Percentiles rank a stretch among this genome's conserved stretches.
These are phyloP conservation scores for Globisporangium middletonii DNA, from an alignment of 352 stramenopile species.

Conservation along the genomic window DNA sequence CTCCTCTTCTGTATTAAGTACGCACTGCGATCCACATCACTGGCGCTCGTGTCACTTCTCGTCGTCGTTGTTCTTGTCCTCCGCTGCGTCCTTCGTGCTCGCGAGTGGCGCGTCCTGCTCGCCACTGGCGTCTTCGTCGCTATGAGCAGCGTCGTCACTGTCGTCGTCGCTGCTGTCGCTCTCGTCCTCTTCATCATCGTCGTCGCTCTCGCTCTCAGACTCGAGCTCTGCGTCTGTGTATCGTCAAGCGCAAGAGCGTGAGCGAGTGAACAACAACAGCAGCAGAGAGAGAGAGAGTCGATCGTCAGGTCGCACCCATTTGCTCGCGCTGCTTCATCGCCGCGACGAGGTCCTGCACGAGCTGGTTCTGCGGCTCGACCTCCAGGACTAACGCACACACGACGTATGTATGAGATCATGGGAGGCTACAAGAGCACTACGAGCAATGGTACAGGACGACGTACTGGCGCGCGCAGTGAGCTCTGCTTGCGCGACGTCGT, in stretches of 20 bases:
- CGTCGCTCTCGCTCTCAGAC: constrained; percentile 41
- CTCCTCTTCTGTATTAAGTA: background rate
- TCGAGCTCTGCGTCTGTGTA: constrained; percentile 29
- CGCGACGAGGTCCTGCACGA: constrained; percentile 56
- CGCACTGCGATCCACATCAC: background rate
- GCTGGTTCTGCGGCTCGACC: constrained; percentile 48
- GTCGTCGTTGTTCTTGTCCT: constrained; percentile 13
- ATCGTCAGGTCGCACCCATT: constrained; percentile 25
- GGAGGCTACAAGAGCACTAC: background rate
- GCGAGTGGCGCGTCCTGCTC: background rate
- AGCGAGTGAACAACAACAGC: background rate
- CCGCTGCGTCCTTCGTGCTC: constrained; percentile 16
- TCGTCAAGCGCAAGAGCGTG: background rate
- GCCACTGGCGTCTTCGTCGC: background rate
- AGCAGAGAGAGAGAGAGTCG: background rate
- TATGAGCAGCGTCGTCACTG: constrained; percentile 16
- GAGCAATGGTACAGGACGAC: background rate
- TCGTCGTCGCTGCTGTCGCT: constrained; percentile 18
- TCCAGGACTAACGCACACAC: constrained; percentile 32
- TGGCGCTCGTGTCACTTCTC: constrained; percentile 2
- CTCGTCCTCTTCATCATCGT: constrained; percentile 37
- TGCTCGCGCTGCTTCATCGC: constrained; percentile 54
- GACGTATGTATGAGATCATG: background rate
- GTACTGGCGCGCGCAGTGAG: constrained; percentile 39
- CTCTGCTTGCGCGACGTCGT: constrained; percentile 47